Evolutionary conservation across 805 yeast species (phyloP), one percentile per base, ranked within the genome.

Genomic region (Ogataea angusta): DNA sequence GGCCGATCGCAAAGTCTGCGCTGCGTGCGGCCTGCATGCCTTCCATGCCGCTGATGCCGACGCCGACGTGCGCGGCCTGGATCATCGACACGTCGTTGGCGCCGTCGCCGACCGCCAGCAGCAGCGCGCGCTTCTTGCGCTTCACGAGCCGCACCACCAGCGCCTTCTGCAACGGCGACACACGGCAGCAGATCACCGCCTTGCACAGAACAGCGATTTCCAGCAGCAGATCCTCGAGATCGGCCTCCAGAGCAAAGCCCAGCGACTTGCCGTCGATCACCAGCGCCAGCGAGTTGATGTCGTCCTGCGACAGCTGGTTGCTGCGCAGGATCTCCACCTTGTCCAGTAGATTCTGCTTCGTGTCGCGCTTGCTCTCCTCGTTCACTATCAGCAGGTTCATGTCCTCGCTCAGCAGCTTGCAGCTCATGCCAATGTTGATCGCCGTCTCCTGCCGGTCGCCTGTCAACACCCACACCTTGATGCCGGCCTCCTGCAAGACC

Each of bases 391-490:
- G 70, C 46, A 93, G 66, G 51, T 88, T 90, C 99, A 93, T 93
- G 56, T 93, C 99, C 62, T 93, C 99, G 57, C 93, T 82, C 34
- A 93, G 66, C 33, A 93, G 70, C 58, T 86, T 88, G 70, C 99
- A 95, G 54, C 96, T 87, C 97, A 93, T 89, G 46, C 99, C 99
- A 57, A 93, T 93, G 61, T 93, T 93, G 50, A 93, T 85, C 0
- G 99, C 99, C 10, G 99, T 93, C 62, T 93, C 99, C 62, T 95
- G 99, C 62, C 96, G 77, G 60, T 93, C 99, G 53, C 99, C 99
- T 2, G 99, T 93, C 36, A 93, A 70, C 17, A 93, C 97, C 99
- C 99, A 93, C 13, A 93, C 78, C 61, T 89, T 91, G 49, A 95
- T 90, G 12, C 98, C 98, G 0, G 99, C 99, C 42, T 85, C 88